A percentile compares a stretch with the other conserved stretches of the same genome.
Conservation (phyloP, 371 early-diverging fungal species). For the Rhizopus stolonifer region DNA sequence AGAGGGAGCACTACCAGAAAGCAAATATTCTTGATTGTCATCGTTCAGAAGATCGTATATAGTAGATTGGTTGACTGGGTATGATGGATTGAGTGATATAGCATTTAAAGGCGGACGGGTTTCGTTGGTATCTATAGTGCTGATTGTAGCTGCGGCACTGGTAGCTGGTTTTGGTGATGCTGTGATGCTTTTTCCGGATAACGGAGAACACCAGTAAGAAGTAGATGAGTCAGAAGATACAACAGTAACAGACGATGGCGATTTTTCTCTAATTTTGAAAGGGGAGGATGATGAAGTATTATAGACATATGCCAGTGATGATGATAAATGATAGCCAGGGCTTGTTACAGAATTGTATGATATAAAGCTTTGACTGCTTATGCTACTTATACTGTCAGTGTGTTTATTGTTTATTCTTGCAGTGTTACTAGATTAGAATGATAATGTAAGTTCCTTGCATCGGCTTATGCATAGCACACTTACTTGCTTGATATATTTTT, state of each 20-base stretch:
- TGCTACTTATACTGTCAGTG: not conserved
- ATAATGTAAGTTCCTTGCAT: not conserved
- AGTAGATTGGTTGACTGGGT: constrained; percentile 3
- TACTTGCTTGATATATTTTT: constrained; percentile 12
- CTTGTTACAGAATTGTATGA: constrained; percentile 24
- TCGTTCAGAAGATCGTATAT: constrained; percentile 18
- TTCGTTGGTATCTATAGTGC: constrained; percentile 1
- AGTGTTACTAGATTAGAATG: not conserved
- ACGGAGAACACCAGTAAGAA: constrained; percentile 35
- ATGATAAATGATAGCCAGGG: constrained; percentile 25
- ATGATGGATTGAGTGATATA: constrained; percentile 2
- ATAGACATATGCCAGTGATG: constrained; percentile 38
- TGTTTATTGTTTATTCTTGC: not conserved
- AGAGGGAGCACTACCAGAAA: constrained; percentile 39
- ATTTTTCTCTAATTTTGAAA: constrained; percentile 43
- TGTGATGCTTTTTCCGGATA: constrained; percentile 9
- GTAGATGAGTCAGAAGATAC: constrained; percentile 33
- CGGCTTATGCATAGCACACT: not conserved
- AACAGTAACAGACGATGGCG: constrained; percentile 34
- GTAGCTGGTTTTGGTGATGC: not conserved
- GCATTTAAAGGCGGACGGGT: constrained; percentile 16
- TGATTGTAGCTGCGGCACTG: no score
- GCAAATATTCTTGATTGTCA: constrained; percentile 4
- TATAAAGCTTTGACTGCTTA: constrained; percentile 6
- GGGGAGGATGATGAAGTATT: constrained; percentile 35